Conservation (phyloP, 2,329 filamentous ascomycete genomes). For the Piedraia hortae region DNA sequence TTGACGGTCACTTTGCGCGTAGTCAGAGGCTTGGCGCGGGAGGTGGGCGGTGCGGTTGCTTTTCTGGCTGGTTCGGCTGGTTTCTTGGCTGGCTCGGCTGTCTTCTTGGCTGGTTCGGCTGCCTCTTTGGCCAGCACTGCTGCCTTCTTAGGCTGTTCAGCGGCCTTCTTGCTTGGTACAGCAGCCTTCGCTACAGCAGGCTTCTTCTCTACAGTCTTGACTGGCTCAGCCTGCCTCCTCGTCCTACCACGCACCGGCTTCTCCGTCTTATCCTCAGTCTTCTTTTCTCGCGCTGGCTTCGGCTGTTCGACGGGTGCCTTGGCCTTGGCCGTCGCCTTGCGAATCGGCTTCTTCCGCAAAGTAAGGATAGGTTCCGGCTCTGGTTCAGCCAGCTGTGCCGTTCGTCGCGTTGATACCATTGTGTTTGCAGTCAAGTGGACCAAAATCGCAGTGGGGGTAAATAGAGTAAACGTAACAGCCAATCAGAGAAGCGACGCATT, state of each 20-base stretch:
- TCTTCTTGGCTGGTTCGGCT: slow-evolving; percentile 1
- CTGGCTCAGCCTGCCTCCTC: too few species aligned
- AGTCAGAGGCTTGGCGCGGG: slow-evolving; percentile 2
- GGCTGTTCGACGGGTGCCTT: slow-evolving; percentile 5
- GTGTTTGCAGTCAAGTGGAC: too few species aligned
- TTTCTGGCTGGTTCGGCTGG: slow-evolving; percentile 1
- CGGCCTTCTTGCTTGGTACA: too few species aligned
- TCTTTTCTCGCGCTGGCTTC: slow-evolving; percentile 2
- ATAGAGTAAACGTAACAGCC: too few species aligned
- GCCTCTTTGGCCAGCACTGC: slow-evolving; percentile 1
- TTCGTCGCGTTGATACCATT: slow-evolving; percentile 14
- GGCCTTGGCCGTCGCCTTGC: slow-evolving; percentile 6
- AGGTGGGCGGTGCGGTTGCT: background rate
- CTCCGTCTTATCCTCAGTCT: slow-evolving; percentile 2
- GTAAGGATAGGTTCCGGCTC: too few species aligned
- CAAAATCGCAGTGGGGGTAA: too few species aligned
- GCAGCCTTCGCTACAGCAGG: too few species aligned
- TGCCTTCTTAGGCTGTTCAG: slow-evolving; percentile 1
- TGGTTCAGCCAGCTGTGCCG: slow-evolving; percentile 4
- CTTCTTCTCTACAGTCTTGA: too few species aligned
- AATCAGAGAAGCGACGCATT: too few species aligned
- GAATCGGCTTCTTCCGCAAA: slow-evolving; percentile 12
- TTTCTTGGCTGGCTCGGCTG: slow-evolving; percentile 1
- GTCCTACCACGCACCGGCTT: too few species aligned
- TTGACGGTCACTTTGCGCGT: slow-evolving; percentile 1